These are phyloP conservation scores for Auricularia sp. DNA, from an alignment of 768 basidiomycete genomes.

Conservation along the genomic window DNA sequence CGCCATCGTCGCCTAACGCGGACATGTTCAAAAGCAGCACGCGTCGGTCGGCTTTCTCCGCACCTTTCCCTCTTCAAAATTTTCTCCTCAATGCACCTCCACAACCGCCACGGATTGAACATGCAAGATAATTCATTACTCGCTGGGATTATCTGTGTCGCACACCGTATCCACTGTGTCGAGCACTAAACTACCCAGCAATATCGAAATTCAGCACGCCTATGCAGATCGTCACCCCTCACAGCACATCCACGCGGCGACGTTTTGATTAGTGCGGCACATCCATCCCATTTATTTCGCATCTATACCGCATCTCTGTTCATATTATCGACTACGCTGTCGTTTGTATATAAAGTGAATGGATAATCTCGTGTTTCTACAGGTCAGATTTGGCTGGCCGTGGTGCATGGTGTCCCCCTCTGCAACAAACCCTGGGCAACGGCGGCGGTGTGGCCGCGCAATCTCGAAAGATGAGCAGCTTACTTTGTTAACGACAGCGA, in stretches of 20 bases:
- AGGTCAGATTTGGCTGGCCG: no score
- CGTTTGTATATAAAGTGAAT: no score
- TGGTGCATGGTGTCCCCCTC: background rate
- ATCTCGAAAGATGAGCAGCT: background rate
- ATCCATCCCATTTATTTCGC: background rate
- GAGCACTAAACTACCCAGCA: constrained; percentile 3
- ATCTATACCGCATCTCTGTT: background rate
- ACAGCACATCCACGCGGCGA: background rate
- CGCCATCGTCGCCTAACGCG: background rate
- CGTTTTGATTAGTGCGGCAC: background rate
- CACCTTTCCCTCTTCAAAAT: background rate
- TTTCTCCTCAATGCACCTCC: background rate
- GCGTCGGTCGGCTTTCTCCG: background rate
- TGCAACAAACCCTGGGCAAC: background rate
- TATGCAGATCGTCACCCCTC: constrained; percentile 1
- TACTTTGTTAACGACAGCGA: background rate
- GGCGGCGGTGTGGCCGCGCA: background rate
- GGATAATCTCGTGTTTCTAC: no score
- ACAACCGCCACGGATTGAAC: background rate
- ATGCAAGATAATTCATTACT: background rate
- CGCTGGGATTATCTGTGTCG: constrained; percentile 3
- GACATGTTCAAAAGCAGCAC: background rate
- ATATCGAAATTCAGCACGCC: background rate
- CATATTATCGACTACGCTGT: background rate
- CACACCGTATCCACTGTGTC: background rate